Evolutionary conservation across 2,329 filamentous ascomycete genomes (phyloP).

Genomic region (Conoideocrella luteorostrata): DNA sequence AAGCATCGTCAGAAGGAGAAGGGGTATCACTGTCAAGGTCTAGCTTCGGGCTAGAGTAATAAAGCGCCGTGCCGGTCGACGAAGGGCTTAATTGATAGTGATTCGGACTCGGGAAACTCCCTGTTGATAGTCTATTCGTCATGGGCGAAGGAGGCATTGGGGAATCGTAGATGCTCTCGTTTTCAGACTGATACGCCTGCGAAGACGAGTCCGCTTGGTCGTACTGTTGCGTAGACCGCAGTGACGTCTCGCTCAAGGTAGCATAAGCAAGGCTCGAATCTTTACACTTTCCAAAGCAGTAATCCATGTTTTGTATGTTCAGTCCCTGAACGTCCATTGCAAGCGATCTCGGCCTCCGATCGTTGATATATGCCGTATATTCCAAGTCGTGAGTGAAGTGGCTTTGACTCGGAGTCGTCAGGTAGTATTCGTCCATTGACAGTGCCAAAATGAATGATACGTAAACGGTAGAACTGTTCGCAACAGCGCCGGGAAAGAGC

Average conservation of each 20-base stretch:
- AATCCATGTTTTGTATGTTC: neutral
- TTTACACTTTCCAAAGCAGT: neutral
- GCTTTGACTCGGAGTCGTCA: neutral
- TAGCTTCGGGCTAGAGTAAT: slow-evolving; percentile 13
- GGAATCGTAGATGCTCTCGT: neutral
- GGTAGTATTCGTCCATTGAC: neutral
- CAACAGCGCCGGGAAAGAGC: no score
- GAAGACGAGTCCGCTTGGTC: slow-evolving; percentile 5
- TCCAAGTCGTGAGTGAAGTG: neutral
- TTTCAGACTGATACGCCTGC: slow-evolving; percentile 6
- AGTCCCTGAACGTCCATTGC: slow-evolving; percentile 1
- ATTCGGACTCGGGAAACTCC: slow-evolving; percentile 2
- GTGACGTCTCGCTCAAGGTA: slow-evolving; percentile 4
- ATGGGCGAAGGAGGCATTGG: slow-evolving; percentile 3
- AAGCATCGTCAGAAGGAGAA: slow-evolving; percentile 12
- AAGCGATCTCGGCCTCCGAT: neutral
- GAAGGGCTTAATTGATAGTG: slow-evolving; percentile 8
- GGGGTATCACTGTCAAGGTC: slow-evolving; percentile 12
- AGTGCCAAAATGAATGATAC: no score
- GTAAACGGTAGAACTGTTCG: no score
- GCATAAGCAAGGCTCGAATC: slow-evolving; percentile 2
- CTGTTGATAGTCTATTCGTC: slow-evolving; percentile 2
- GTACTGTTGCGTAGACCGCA: neutral
- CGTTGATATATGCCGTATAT: neutral
- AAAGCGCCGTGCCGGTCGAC: slow-evolving; percentile 5